Percentiles rank a stretch among this genome's conserved stretches.
phyloP scores from a whole-genome alignment of 345 rosid species.

The Populus tremula region DNA sequence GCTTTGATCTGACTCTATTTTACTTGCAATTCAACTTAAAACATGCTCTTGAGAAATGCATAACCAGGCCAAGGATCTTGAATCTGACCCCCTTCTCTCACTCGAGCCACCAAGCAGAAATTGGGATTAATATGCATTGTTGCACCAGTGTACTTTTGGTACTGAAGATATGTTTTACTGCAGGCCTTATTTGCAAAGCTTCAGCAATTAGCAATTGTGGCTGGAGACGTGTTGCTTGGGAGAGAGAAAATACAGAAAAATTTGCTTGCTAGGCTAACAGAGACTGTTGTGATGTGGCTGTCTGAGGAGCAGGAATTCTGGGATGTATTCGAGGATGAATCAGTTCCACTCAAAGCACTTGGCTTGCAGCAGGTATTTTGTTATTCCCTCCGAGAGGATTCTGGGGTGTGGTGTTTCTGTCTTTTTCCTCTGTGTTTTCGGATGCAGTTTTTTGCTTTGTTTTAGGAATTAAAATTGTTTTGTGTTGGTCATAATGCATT shows the following conservation, averaged over 20 bases:
- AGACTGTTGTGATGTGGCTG: conserved; percentile 93
- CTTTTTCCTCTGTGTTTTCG: background rate
- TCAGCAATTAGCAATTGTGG: conserved; percentile 90
- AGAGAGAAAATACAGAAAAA: conserved; percentile 89
- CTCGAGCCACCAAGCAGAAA: conserved; percentile 2
- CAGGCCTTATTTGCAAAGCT: conserved; percentile 94
- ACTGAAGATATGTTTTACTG: conserved; percentile 17
- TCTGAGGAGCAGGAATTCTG: conserved; percentile 93
- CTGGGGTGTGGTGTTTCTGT: background rate
- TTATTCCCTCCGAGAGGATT: background rate
- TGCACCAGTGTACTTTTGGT: background rate
- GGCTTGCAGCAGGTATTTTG: conserved; percentile 83
- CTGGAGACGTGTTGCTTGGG: conserved; percentile 88
- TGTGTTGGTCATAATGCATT: background rate
- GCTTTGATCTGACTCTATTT: background rate
- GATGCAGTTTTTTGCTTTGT: no score
- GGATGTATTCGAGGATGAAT: conserved; percentile 81
- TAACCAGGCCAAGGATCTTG: background rate
- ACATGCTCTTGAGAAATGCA: background rate
- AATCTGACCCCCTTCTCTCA: background rate
- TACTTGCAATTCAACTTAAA: background rate
- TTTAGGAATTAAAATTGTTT: no score
- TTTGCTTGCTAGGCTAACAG: conserved; percentile 90
- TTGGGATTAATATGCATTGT: background rate
- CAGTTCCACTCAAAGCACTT: conserved; percentile 63